Percentiles rank a stretch among this genome's conserved stretches.
Conservation (phyloP, 495 filamentous ascomycete species). For the Echria macrotheca region DNA sequence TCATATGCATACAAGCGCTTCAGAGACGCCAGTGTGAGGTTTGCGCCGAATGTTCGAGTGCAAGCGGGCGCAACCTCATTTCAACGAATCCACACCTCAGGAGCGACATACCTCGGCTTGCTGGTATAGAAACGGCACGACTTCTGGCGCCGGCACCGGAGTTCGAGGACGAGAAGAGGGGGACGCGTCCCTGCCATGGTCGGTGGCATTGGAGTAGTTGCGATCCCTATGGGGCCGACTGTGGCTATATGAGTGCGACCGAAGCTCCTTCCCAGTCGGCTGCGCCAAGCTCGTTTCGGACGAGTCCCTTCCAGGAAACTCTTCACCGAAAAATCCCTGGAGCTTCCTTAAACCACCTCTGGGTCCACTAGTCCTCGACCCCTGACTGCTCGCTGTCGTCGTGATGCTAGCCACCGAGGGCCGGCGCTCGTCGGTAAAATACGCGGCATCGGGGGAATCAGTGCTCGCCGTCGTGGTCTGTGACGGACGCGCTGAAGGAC, state of each 20-base stretch:
- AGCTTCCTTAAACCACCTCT: slow-evolving; percentile 65
- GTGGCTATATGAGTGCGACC: slow-evolving; percentile 54
- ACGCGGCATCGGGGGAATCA: slow-evolving; percentile 62
- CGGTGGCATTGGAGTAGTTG: slow-evolving; percentile 69
- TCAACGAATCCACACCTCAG: too few species aligned
- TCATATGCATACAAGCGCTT: not conserved
- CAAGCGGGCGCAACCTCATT: too few species aligned
- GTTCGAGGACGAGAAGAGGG: slow-evolving; percentile 71
- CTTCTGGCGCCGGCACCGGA: slow-evolving; percentile 85
- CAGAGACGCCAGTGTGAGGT: slow-evolving; percentile 3
- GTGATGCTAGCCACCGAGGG: slow-evolving; percentile 83
- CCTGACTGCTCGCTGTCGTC: slow-evolving; percentile 83
- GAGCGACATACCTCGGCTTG: slow-evolving; percentile 62
- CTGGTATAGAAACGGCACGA: slow-evolving; percentile 94
- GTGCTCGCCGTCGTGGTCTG: slow-evolving; percentile 45
- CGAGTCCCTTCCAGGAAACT: slow-evolving; percentile 62
- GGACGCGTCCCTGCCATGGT: slow-evolving; percentile 56
- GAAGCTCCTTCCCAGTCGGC: slow-evolving; percentile 45
- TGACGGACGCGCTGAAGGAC: slow-evolving; percentile 52
- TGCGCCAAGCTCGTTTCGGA: slow-evolving; percentile 67
- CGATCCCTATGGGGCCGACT: slow-evolving; percentile 57
- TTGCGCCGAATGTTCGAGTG: too few species aligned
- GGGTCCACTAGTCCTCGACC: slow-evolving; percentile 71
- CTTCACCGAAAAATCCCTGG: slow-evolving; percentile 84
- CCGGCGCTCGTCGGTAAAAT: slow-evolving; percentile 68